Base-by-base conservation (phyloP, 208 protist genomes). In the Histomonas meleagridis region DNA sequence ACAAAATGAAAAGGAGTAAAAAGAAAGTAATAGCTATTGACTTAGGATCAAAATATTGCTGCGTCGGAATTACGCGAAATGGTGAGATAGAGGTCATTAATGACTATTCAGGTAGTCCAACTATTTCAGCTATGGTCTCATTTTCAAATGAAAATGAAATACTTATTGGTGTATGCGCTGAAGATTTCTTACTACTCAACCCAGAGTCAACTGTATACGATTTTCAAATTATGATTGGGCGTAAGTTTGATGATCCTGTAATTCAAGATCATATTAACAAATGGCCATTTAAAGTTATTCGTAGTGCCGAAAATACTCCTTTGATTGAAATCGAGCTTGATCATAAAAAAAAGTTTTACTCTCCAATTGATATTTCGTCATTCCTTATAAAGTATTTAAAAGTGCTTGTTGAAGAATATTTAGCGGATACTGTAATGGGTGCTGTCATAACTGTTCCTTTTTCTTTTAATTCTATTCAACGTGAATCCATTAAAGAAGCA, bases 391-490 rank as follows among this genome's bases (percentile, higher is more conserved):
- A 93, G 48, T 97, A 97, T 94, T 97, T 98, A 96, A 98, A 97
- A 95, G 94, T 97, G 92, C 96, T 93, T 55, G 96, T 97, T 46
- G 97, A 99, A 96, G 94, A 94, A 26, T 98, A 98, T 95, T 94
- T 99, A 4, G 97, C 97, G 72, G 91, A 95, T 76, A 86, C 94
- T 91, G 96, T 98, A 35, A 96, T 94, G 91, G 96, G 98, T 57
- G 97, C 97, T 35, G 97, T 98, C 90, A 94, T 99, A 90, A 98
- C 97, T 16, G 96, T 98, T n/a, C 97, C 97, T 23, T 97, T 97
- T 78, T 99, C 99, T 96, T 99, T 99, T 96, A 98, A 98, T 95
- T 97, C 97, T 93, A 93, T 95, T 18, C 97, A 98, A 94, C 93
- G 97, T 76, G 94, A 97, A 93, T 96, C 97, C 60, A 98, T 96